phyloP scores from a whole-genome alignment of 2,329 filamentous ascomycete species.

The Hypomyces perniciosus region DNA sequence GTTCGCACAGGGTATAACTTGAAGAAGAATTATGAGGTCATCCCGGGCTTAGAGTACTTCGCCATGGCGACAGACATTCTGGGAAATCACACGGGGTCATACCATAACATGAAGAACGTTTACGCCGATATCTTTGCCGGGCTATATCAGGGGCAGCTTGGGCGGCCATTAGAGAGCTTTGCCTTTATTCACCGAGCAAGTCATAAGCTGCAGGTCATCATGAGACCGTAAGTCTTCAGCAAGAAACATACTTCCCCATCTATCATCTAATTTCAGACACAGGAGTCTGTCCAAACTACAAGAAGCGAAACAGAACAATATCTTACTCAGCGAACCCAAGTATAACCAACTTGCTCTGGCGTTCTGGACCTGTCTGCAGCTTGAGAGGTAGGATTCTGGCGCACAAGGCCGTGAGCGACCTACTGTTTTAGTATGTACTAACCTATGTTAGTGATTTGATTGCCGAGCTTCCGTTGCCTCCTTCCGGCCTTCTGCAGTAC shows the following conservation, averaged over 20 bases:
- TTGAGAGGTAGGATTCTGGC: slow-evolving; percentile 63
- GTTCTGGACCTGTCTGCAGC: slow-evolving; percentile 89
- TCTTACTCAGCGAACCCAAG: slow-evolving; percentile 37
- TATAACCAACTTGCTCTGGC: slow-evolving; percentile 64
- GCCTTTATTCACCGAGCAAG: slow-evolving; percentile 53
- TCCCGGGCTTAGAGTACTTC: slow-evolving; percentile 88
- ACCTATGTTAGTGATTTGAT: slow-evolving; percentile 69
- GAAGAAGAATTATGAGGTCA: slow-evolving; percentile 67
- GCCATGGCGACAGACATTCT: slow-evolving; percentile 81
- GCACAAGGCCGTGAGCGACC: neutral
- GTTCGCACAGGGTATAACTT: slow-evolving; percentile 25
- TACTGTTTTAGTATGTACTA: slow-evolving; percentile 2
- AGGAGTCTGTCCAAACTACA: slow-evolving; percentile 46
- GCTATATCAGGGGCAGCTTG: slow-evolving; percentile 83
- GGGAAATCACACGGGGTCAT: slow-evolving; percentile 71
- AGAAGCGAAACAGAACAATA: slow-evolving; percentile 31
- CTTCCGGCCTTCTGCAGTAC: slow-evolving; percentile 55
- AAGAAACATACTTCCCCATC: neutral
- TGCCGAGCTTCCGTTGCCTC: slow-evolving; percentile 67
- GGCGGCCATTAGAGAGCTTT: slow-evolving; percentile 79
- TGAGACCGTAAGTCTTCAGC: slow-evolving; percentile 59
- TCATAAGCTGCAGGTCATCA: slow-evolving; percentile 60
- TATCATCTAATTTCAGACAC: slow-evolving; percentile 5
- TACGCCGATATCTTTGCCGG: slow-evolving; percentile 81
- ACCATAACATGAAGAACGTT: slow-evolving; percentile 74